These are phyloP conservation scores for Penicillium dipodomyicola DNA, from an alignment of 495 filamentous ascomycete species.

Conservation along the genomic window DNA sequence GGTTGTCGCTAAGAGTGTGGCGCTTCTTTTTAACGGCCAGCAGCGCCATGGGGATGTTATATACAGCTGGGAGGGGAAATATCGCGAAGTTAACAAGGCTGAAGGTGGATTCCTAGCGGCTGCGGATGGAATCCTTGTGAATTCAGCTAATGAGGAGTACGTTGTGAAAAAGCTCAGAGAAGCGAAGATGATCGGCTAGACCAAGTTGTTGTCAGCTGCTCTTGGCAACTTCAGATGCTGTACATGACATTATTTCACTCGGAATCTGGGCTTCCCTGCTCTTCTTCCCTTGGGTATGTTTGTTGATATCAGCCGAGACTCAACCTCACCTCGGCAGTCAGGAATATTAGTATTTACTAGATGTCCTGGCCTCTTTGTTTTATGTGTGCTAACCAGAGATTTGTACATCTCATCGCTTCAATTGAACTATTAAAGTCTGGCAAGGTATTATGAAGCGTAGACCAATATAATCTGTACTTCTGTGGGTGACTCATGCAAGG, in stretches of 20 bases:
- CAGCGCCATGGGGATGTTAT: conserved; percentile 37
- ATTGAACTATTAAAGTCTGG: too few species aligned
- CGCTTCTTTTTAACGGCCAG: conserved; percentile 34
- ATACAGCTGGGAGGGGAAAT: conserved; percentile 39
- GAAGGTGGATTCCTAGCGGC: conserved; percentile 26
- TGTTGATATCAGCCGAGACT: too few species aligned
- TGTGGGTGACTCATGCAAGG: too few species aligned
- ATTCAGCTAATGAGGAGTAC: conserved; percentile 16
- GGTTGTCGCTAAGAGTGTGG: conserved; percentile 40
- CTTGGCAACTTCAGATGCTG: neutral
- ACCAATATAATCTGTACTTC: too few species aligned
- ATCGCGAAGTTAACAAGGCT: conserved; percentile 38
- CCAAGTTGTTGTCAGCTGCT: neutral
- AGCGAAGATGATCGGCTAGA: neutral
- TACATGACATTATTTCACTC: too few species aligned
- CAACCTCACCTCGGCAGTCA: conserved; percentile 8
- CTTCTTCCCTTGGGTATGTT: too few species aligned
- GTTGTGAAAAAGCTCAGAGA: conserved; percentile 16
- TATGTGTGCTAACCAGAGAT: too few species aligned
- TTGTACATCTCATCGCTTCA: too few species aligned
- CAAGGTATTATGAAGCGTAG: too few species aligned
- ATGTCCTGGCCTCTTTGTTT: conserved; percentile 22
- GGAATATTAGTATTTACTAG: conserved; percentile 9
- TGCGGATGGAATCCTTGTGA: conserved; percentile 12
- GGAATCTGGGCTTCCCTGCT: neutral